Evolutionary conservation across 768 basidiomycete genomes (phyloP), one percentile per base, ranked within the genome.

Genomic region (Cystobasidium tubakii): DNA sequence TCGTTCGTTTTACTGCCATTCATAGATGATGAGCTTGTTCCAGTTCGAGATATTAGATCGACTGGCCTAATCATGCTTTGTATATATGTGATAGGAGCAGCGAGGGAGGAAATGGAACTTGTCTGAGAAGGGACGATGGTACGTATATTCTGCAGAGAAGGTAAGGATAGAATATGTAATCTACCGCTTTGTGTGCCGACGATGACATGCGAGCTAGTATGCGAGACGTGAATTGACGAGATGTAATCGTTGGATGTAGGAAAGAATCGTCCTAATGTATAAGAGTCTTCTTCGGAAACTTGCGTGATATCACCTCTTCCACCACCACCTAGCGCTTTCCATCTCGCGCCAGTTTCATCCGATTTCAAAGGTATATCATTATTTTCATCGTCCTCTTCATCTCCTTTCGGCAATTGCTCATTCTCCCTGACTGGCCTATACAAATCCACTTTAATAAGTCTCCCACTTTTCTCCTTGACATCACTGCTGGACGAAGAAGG

Each of bases 141-240:
- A 57, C 93, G 89, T 31, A 96, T 83, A 33, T 88, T 87, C 79
- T 98, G 94, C 79, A 93, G 91, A 0, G 95, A 95, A 1, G 91
- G 87, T 34, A 95, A 85, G 75, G 96, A 90, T 80, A 93, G 92
- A 44, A 92, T 81, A 73, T 91, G 85, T 63, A 97, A 85, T 15
- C 86, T 79, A 1, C 92, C 92, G 1, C 85, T 81, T 1, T 85
- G 80, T 0, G 92, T 94, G 25, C 95, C 93, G 36, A 87, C 87
- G n/a, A 98, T 81, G 13, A 99, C 86, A 53, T 89, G 84, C 1
- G 90, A 86, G 0, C 87, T 86, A 13, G 89, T 90, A 29, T 90
- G 78, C 0, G 95, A 96, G 60, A 95, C 86, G 3, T 88, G 81
- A 17, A 97, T 82, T 0, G 87, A 82, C 7, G 88, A 88, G 74